Base-by-base conservation (phyloP, 2,329 filamentous ascomycete genomes). In the Neoarthrinium moseri region DNA sequence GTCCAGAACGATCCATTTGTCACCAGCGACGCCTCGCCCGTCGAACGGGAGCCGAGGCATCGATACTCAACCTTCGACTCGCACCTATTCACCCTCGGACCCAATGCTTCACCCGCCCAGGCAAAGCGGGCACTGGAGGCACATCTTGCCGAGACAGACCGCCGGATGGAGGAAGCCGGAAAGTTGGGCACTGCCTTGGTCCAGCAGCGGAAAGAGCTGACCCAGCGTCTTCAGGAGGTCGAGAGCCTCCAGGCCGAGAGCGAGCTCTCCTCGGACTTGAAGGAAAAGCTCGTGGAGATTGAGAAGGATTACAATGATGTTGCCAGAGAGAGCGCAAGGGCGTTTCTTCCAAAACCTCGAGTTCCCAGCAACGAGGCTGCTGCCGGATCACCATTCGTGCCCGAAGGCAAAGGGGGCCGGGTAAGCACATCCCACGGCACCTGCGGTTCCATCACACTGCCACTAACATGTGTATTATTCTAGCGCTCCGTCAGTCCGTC, bases 231-330 rank as follows among this genome's bases (percentile, higher is more conserved):
- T 47, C 84, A 85, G 56, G 91, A 97, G 60, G 85, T 99, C 3
- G 89, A 95, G 57, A 82, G 85, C 60, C 75, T 89, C 49, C 78
- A 90, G 58, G 75, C 80, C 35, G 87, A 94, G 55, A 82, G 81
- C 20, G 87, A 96, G 51, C 82, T 97, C 42, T 85, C 86, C 0
- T 83, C 88, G 4, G 91, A 96, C 54, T 72, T 99, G 58, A 88
- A 87, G 49, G 80, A 86, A 59, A 91, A 88, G 68, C 78, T 99
- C 43, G 77, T 83, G 12, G 91, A 95, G 52, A 83, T 99, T 49
- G 94, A 99, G 66, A 89, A 83, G 65, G 94, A 99, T 61, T 97
- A 95, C 71, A 92, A 95, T 64, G 91, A 96, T 62, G 85, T 97
- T 37, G 91, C 91, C 11, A 80, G 87, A 51, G 92, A 97, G 64